Base-by-base conservation (phyloP, 768 basidiomycete genomes). In the Boletus fagicola region DNA sequence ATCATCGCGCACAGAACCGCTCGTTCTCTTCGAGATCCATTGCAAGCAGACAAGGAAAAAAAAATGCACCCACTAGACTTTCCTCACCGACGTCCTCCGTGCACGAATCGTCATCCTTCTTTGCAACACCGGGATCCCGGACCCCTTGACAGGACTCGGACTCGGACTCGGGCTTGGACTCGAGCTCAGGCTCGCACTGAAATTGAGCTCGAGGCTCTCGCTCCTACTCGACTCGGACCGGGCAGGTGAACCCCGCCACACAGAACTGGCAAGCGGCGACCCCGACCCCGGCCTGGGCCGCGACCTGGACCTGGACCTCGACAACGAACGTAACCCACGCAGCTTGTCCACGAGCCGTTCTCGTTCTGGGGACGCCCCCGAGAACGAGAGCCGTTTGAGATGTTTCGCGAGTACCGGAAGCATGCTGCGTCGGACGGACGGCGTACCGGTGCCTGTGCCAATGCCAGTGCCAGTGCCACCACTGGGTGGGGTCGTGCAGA, bases 81-180 rank as follows among this genome's bases (percentile, higher is more conserved):
- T 68, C 57, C 47, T 68, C 48, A 59, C 57, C 5, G 68, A 63
- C 33, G 39, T 45, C 39, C 53, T 58, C 38, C 64, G 62, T 16
- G 64, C 70, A 15, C 62, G 64, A 51, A 70, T 64, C 31, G 71
- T 70, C 71, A 62, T 64, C 45, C 62, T 44, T 49, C 71, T 58
- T 45, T 69, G 62, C 31, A 72, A 53, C 28, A 71, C 57, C 28
- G 71, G 71, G 39, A 71, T 67, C 22, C 58, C 69, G 49, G 71
- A 69, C 0, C 56, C 67, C 16, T 64, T 68, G 33, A 60, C 54
- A 2, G 71, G 69, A 40, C 65, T 71, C 33, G 54, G 54, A 10
- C 63, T 60, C 33, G 56, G 52, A 2, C 53, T 66, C 45, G 24
- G 18, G 7, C 15, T 49, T 15, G 33, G 1, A 24, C 48, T 56